Evolutionary conservation across 108 stramenopile species (phyloP), one percentile per base, ranked within the genome.

Genomic region (Nitzschia putrida): DNA sequence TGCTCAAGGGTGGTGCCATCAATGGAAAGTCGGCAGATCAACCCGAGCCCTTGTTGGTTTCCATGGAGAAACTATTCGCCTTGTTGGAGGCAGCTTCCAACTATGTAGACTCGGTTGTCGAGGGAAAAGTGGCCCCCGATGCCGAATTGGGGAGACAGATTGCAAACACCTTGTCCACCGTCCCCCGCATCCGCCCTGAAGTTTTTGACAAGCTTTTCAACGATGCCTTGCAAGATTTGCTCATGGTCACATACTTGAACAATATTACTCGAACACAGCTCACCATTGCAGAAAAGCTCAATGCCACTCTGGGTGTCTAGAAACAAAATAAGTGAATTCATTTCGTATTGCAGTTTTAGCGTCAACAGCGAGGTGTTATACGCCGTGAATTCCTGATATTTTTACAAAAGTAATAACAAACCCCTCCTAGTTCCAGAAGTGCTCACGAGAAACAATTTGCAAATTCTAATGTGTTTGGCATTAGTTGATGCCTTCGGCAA

Each of bases 221-320:
- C 69, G 93, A 88, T 60, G 90, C 93, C 47, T 74, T 96, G 77
- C 97, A 97, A 76, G 98, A 98, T 84, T 77, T 98, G 72, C 83
- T 98, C 66, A 97, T 98, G 97, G 98, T 98, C 18, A 88, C 92
- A 10, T 97, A 97, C 80, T 89, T 98, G 70, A 80, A 90, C 61
- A 91, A 93, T 73, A 80, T 97, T 45, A 97, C 98, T 14, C 80
- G 87, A 80, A 95, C 96, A 25, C 97, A 98, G 77, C 74, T 97
- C 37, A 72, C 85, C 25, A 91, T 98, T 76, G 93, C 96, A n/a
- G 98, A 97, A 77, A 96, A 97, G 69, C 73, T 98, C 71, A 89
- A 95, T 84, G 87, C 86, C 12, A 85, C 79, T 21, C 77, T 91
- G 77, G 89, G 89, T 49, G 72, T 78, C 59, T 72, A 24, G 56